phyloP scores from a whole-genome alignment of 257 asterid genomes.

The Solanum pinnatisectum region DNA sequence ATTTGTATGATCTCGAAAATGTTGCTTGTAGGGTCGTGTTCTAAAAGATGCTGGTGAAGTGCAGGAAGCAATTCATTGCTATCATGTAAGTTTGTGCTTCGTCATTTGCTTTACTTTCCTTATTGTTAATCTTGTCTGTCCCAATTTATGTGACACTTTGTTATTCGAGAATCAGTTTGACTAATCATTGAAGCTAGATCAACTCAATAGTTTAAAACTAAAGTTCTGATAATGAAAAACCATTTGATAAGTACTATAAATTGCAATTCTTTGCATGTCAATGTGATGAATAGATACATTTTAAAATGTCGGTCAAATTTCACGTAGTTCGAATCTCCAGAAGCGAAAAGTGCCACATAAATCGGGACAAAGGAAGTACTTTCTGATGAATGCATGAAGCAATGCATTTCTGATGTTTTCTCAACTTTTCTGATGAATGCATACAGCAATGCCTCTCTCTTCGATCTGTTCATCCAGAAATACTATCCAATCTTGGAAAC shows the following conservation, averaged over 20 bases:
- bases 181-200: too few species aligned
- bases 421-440: background rate
- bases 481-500: slow-evolving; percentile 91
- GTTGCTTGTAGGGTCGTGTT: slow-evolving; percentile 61
- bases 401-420: slow-evolving; percentile 12
- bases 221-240: too few species aligned
- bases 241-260: too few species aligned
- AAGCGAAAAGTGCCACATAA: background rate
- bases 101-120: background rate
- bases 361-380: too few species aligned
- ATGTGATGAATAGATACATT: background rate
- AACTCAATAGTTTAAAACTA: too few species aligned
- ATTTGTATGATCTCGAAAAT: background rate
- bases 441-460: slow-evolving; percentile 81
- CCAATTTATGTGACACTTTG: background rate
- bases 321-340: background rate
- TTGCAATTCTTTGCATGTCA: too few species aligned
- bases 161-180: too few species aligned
- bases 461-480: slow-evolving; percentile 87
- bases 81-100: slow-evolving; percentile 46
- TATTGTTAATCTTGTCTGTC: background rate
- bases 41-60: slow-evolving; percentile 90
- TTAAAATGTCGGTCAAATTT: background rate
- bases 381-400: too few species aligned
- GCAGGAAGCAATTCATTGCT: slow-evolving; percentile 87